Evolutionary conservation across 2,329 filamentous ascomycete species (phyloP).

Genomic region (Phyllosticta citribraziliensis): DNA sequence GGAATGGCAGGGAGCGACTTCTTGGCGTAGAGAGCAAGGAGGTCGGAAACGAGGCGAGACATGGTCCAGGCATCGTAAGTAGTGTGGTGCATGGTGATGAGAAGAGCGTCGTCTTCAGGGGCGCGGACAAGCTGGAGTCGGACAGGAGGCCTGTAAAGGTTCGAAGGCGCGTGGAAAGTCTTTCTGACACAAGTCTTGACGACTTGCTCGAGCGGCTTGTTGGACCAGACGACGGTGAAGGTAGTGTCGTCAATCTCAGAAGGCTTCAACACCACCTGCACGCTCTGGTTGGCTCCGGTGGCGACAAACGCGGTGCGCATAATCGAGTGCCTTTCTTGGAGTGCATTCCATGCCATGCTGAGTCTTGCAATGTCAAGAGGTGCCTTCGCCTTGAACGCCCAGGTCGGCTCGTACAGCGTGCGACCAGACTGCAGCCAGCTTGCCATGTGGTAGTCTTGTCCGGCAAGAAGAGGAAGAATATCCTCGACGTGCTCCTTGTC

Average conservation of each 20-base stretch:
- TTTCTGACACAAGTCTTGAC: slow-evolving; percentile 15
- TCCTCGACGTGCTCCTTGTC: slow-evolving; percentile 1
- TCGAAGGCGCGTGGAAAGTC: slow-evolving; percentile 19
- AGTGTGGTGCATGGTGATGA: slow-evolving; percentile 26
- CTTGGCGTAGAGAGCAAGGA: slow-evolving; percentile 19
- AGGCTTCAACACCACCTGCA: slow-evolving; percentile 24
- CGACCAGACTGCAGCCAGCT: slow-evolving; percentile 5
- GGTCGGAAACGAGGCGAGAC: slow-evolving; percentile 22
- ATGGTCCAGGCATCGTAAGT: slow-evolving; percentile 30
- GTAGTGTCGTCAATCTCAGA: slow-evolving; percentile 11
- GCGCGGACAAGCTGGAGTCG: slow-evolving; percentile 20
- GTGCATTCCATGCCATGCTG: slow-evolving; percentile 19
- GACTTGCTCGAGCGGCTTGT: slow-evolving; percentile 10
- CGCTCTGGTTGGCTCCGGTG: slow-evolving; percentile 15
- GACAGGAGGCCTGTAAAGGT: slow-evolving; percentile 23
- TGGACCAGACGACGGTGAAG: slow-evolving; percentile 17
- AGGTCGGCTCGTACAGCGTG: slow-evolving; percentile 8
- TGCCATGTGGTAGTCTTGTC: slow-evolving; percentile 9
- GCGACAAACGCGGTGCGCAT: slow-evolving; percentile 27
- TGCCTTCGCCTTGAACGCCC: slow-evolving; percentile 4
- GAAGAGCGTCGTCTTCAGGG: slow-evolving; percentile 20
- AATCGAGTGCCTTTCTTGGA: slow-evolving; percentile 23
- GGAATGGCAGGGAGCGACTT: not conserved
- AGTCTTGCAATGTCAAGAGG: slow-evolving; percentile 18
- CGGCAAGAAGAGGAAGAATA: slow-evolving; percentile 5